Evolutionary conservation across 169 alveolate genomes (phyloP).

Genomic region (Eimeria sp.): DNA sequence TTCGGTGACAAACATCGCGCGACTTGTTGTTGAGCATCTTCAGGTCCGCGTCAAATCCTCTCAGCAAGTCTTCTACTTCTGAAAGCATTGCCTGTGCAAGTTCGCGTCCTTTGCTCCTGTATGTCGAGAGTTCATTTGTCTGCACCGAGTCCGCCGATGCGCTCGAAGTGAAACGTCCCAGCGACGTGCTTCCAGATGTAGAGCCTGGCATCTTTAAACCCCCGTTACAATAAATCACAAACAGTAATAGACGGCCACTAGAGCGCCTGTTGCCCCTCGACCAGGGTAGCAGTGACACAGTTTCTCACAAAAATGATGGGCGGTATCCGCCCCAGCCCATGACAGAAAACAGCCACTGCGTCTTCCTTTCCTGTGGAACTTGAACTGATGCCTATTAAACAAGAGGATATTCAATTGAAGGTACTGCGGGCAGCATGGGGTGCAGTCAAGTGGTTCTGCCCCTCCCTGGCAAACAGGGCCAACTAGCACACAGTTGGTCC

Average conservation of each 20-base stretch:
- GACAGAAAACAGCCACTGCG: not conserved
- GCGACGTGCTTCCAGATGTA: not conserved
- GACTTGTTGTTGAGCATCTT: constrained; percentile 20
- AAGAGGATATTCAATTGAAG: not conserved
- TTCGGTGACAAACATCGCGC: not conserved
- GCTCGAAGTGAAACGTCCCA: not conserved
- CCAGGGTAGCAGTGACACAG: not conserved
- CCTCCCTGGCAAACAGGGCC: not conserved
- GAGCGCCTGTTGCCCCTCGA: not conserved
- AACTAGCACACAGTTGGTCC: not conserved
- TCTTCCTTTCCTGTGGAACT: not conserved
- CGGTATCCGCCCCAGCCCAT: not conserved
- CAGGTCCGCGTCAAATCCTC: constrained; percentile 38
- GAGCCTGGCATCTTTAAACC: constrained; percentile 36
- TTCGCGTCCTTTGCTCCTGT: constrained; percentile 30
- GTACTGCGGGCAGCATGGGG: not conserved
- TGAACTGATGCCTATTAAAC: not conserved
- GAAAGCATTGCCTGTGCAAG: constrained; percentile 66
- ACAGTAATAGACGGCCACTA: not conserved
- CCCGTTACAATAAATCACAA: not conserved
- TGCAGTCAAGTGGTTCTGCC: not conserved
- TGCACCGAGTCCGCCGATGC: constrained; percentile 16
- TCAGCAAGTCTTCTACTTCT: constrained; percentile 36
- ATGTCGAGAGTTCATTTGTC: not conserved
- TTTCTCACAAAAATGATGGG: not conserved